phyloP scores from a whole-genome alignment of 495 filamentous ascomycete species.

The Xylaria scruposa region DNA sequence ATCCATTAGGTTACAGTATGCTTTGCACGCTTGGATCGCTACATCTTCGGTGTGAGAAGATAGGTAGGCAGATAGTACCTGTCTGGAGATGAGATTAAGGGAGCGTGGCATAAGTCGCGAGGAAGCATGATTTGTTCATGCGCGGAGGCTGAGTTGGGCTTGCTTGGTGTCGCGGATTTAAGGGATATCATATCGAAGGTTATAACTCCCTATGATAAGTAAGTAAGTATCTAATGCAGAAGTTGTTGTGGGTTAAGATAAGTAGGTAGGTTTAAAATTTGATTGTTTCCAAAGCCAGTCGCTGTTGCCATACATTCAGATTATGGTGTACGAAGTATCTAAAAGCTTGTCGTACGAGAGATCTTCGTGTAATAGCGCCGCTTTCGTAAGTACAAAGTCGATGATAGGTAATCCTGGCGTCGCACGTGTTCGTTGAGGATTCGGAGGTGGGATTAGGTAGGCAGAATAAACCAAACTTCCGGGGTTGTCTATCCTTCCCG shows the following conservation, averaged over 20 bases:
- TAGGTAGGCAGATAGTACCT: background rate
- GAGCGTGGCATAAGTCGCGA: background rate
- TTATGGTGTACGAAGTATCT: no score
- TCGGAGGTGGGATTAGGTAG: background rate
- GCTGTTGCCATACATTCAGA: no score
- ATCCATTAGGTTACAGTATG: background rate
- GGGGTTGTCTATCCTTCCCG: slow-evolving; percentile 1
- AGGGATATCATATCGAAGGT: background rate
- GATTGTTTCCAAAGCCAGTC: no score
- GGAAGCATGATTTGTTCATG: background rate
- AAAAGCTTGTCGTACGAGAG: no score
- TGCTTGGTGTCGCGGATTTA: background rate
- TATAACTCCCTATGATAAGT: background rate
- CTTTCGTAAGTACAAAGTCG: background rate
- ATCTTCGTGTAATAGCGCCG: background rate
- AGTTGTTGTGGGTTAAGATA: background rate
- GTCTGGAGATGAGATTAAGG: background rate
- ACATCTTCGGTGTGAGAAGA: background rate
- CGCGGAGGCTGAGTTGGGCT: slow-evolving; percentile 6
- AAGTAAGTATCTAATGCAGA: background rate
- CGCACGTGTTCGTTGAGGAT: slow-evolving; percentile 17
- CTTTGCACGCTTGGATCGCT: background rate
- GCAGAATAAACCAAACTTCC: background rate
- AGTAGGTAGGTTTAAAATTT: no score
- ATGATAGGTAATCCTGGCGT: background rate